Conservation (phyloP, 768 basidiomycete species). For the Amanita fuliginea region DNA sequence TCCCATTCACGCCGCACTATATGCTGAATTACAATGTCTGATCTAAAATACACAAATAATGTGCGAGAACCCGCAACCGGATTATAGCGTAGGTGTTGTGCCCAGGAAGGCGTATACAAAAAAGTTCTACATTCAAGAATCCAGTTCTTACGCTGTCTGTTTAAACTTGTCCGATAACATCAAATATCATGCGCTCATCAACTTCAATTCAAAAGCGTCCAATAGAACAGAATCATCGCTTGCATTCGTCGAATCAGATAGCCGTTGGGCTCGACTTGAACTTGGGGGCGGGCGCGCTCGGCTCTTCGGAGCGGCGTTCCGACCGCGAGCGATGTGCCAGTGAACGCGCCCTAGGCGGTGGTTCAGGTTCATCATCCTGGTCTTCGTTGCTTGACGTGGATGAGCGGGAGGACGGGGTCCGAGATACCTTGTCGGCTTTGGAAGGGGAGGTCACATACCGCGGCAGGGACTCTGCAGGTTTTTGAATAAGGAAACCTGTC, state of each 20-base stretch:
- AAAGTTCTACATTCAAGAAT: neutral
- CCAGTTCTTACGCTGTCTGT: neutral
- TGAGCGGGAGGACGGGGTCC: slow-evolving; percentile 18
- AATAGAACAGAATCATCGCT: too few species aligned
- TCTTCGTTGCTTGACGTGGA: slow-evolving; percentile 17
- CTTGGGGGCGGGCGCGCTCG: slow-evolving; percentile 6
- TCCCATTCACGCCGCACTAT: too few species aligned
- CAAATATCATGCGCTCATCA: neutral
- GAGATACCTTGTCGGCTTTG: slow-evolving; percentile 13
- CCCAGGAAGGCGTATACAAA: neutral
- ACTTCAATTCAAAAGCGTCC: neutral
- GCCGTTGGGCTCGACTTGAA: slow-evolving; percentile 20
- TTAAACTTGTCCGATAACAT: neutral
- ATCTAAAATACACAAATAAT: neutral
- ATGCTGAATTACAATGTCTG: neutral
- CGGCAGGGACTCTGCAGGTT: slow-evolving; percentile 46
- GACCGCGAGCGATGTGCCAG: neutral
- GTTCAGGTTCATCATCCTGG: neutral
- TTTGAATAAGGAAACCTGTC: slow-evolving; percentile 44
- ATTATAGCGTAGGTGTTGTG: neutral
- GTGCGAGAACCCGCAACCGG: neutral
- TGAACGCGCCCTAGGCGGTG: slow-evolving; percentile 6
- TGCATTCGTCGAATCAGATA: neutral
- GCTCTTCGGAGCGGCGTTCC: slow-evolving; percentile 1
- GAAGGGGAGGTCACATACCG: slow-evolving; percentile 33